Evolutionary conservation across 345 rosid genomes (phyloP).

Genomic region (Noccaea bulbosa): DNA sequence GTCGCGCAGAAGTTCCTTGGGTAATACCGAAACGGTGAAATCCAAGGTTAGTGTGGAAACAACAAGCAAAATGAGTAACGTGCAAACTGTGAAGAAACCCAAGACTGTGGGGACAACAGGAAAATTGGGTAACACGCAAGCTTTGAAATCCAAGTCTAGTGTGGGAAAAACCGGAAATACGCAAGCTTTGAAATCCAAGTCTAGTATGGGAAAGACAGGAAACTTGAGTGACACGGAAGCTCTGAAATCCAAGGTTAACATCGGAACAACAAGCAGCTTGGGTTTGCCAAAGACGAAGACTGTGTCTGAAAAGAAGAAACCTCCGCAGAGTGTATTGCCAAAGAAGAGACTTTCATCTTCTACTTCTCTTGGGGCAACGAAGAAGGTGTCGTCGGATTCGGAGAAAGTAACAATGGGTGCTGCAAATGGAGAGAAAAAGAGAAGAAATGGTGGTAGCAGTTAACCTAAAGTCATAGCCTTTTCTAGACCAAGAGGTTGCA

Average conservation of each 20-base stretch:
- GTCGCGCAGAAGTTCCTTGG: constrained; percentile 30
- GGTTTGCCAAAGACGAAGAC: constrained; percentile 23
- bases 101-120: constrained; percentile 4
- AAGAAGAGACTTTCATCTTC: constrained; percentile 43
- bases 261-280: constrained; percentile 15
- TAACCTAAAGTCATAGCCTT: constrained; percentile 26
- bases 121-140: background rate
- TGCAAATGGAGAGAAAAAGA: constrained; percentile 39
- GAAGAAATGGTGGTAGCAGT: constrained; percentile 36
- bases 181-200: constrained; percentile 26
- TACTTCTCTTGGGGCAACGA: constrained; percentile 30
- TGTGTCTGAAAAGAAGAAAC: constrained; percentile 34
- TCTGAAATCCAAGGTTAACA: constrained; percentile 25
- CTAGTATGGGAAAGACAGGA: background rate
- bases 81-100: constrained; percentile 7
- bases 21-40: constrained; percentile 25
- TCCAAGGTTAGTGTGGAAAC: constrained; percentile 20
- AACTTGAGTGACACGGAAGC: constrained; percentile 20
- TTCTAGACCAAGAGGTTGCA: constrained; percentile 23
- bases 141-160: background rate
- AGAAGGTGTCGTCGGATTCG: constrained; percentile 16
- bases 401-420: constrained; percentile 28
- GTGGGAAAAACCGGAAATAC: constrained; percentile 19
- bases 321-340: constrained; percentile 31
- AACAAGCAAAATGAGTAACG: background rate